Evolutionary conservation across 352 stramenopile species (phyloP), one percentile per base, ranked within the genome.

Genomic region (Phytophthora multivora): DNA sequence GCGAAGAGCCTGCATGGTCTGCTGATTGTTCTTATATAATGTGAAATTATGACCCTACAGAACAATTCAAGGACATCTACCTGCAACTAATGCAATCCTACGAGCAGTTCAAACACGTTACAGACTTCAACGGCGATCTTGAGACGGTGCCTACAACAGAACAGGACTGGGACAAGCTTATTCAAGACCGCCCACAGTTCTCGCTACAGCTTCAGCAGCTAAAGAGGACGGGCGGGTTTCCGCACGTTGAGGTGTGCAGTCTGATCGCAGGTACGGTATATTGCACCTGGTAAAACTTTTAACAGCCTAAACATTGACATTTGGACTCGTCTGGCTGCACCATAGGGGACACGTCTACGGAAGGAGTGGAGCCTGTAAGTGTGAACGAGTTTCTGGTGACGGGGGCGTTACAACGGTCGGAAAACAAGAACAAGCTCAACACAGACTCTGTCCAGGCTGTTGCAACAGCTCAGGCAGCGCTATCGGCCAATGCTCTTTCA

Each of bases 31-130:
- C n/a, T n/a, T n/a, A n/a, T n/a, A n/a, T n/a, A n/a, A n/a, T n/a
- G 5, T 48, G 18, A 2, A 53, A 28, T 11, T 50, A 23, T 19
- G 19, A 11, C 35, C n/a, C 25, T 64, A 9, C 31, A 76, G 63
- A 76, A 3, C 53, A 76, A 61, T 48, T 71, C 28, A 73, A 73
- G 57, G 58, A 40, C 33, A 73, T 70, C 35, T 73, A 64, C 38
- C 30, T 67, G 23, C 42, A 66, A 12, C 16, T 76, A 8, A 67
- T 76, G 58, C 53, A 59, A 23, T 33, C 52, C 2, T 73, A 63
- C 43, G 63, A 66, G 2, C 31, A 59, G 19, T 76, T 70, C 54
- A 76, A 72, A 45, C 33, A 21, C 2, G 39, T 36, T 16, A 76
- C 58, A 13, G 53, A 51, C 3, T 73, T 64, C 18, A 51, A 53